Conservation (phyloP, 345 rosid genomes). For the Salix caprea region DNA sequence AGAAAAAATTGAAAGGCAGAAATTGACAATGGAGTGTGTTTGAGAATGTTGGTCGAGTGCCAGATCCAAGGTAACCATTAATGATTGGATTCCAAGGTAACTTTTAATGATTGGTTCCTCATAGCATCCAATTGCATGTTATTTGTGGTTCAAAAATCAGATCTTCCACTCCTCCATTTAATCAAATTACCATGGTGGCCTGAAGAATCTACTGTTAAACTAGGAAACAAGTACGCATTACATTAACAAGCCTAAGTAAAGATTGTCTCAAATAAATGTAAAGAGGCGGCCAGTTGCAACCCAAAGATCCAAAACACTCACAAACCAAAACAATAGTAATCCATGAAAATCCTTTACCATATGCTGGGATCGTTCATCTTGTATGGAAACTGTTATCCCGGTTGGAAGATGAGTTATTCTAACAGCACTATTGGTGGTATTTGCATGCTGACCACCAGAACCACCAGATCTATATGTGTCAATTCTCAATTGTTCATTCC, state of each 20-base stretch:
- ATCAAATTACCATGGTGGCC: not conserved
- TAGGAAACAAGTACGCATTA: not conserved
- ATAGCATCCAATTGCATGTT: no score
- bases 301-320: constrained; percentile 4
- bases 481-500: constrained; percentile 85
- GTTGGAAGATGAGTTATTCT: constrained; percentile 74
- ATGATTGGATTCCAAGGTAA: no score
- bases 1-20: not conserved
- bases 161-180: not conserved
- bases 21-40: not conserved
- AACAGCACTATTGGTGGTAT: constrained; percentile 95
- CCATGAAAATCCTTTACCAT: constrained; percentile 49
- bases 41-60: not conserved
- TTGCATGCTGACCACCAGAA: constrained; percentile 83
- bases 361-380: constrained; percentile 96
- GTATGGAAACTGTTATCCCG: constrained; percentile 79
- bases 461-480: constrained; percentile 95
- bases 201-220: not conserved
- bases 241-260: not conserved
- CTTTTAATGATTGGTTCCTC: no score
- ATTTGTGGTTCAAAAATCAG: not conserved
- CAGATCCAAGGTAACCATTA: no score
- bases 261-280: not conserved
- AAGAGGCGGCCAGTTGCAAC: not conserved
- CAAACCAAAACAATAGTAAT: not conserved